phyloP scores from a whole-genome alignment of 169 alveolate species.

The Ichthyophthirius multifiliis region DNA sequence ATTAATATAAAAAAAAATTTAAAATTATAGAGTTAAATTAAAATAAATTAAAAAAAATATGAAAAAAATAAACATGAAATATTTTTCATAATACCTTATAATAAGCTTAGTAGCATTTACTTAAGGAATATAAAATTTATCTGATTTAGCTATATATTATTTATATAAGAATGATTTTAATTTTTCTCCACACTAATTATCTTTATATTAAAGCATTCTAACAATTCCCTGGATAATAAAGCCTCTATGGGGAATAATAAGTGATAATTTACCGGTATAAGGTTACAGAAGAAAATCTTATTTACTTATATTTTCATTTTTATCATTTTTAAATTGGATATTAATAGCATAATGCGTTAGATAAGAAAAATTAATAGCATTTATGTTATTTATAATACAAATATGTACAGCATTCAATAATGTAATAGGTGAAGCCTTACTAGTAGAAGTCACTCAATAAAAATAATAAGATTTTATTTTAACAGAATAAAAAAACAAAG shows the following conservation, averaged over 20 bases:
- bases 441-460: slow-evolving; percentile 35
- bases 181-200: slow-evolving; percentile 66
- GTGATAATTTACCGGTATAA: slow-evolving; percentile 69
- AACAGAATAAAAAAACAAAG: slow-evolving; percentile 10
- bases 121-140: slow-evolving; percentile 42
- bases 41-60: too few species aligned
- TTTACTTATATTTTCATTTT: slow-evolving; percentile 48
- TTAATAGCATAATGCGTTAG: slow-evolving; percentile 28
- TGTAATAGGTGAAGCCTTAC: slow-evolving; percentile 67
- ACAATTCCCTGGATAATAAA: slow-evolving; percentile 76
- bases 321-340: slow-evolving; percentile 49
- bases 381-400: slow-evolving; percentile 48
- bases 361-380: slow-evolving; percentile 18
- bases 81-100: too few species aligned
- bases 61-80: too few species aligned
- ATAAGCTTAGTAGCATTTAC: too few species aligned
- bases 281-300: slow-evolving; percentile 74
- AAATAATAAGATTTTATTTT: background rate
- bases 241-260: slow-evolving; percentile 80
- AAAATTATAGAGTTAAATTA: too few species aligned
- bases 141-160: slow-evolving; percentile 52
- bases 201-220: slow-evolving; percentile 52
- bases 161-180: slow-evolving; percentile 63
- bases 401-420: slow-evolving; percentile 59
- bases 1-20: too few species aligned